Conservation (phyloP, 179 eudicot genomes). For the Beta lomatogona region DNA sequence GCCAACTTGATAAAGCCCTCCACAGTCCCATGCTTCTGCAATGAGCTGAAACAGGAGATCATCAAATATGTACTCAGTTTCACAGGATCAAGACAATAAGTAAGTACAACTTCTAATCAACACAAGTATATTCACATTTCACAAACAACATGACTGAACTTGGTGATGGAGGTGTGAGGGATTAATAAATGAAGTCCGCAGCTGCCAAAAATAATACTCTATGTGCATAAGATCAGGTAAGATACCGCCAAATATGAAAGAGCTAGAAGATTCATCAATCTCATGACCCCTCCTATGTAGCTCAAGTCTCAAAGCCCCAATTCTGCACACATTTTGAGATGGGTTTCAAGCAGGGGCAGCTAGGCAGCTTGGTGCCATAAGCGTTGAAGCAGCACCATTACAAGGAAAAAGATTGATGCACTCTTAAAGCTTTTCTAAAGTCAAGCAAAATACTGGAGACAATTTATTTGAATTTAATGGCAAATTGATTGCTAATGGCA, state of each 20-base stretch:
- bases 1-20: slow-evolving; percentile 99
- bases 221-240: neutral
- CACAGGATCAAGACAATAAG: slow-evolving; percentile 7
- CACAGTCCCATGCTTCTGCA: slow-evolving; percentile 99
- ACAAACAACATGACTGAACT: neutral
- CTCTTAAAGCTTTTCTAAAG: neutral
- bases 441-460: neutral
- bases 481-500: no score
- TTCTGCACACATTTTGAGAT: neutral
- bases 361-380: neutral
- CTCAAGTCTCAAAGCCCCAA: neutral
- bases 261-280: slow-evolving; percentile 1
- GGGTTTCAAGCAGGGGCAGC: neutral
- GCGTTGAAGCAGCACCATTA: neutral
- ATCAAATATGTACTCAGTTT: slow-evolving; percentile 1
- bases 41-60: slow-evolving; percentile 56
- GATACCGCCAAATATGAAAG: neutral
- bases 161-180: neutral
- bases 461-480: neutral
- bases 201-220: neutral
- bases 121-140: slow-evolving; percentile 1
- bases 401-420: neutral
- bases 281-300: neutral
- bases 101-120: neutral
- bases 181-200: neutral